Percentiles rank a stretch among this genome's conserved stretches.
phyloP scores from a whole-genome alignment of 208 protist genomes.

The Wallacemonas rigidus region DNA sequence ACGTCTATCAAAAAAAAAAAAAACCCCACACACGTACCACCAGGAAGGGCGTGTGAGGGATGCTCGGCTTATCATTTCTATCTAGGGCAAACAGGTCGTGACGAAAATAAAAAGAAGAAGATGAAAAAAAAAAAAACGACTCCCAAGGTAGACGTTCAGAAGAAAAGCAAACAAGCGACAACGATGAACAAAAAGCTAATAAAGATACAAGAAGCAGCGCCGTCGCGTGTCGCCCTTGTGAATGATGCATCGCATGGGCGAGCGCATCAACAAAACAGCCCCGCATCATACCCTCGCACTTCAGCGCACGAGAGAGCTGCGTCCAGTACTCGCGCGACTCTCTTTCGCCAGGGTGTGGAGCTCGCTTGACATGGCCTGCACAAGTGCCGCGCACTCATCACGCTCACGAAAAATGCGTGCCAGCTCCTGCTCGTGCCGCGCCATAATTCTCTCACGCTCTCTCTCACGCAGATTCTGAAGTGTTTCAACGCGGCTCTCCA shows the following conservation, averaged over 20 bases:
- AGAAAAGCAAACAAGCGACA: slow-evolving; percentile 6
- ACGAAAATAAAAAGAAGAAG: slow-evolving; percentile 6
- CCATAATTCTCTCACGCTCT: slow-evolving; percentile 54
- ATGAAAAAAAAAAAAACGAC: slow-evolving; percentile 1
- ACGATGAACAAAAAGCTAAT: slow-evolving; percentile 1
- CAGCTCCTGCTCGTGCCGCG: slow-evolving; percentile 44
- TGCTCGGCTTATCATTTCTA: neutral
- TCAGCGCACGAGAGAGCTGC: slow-evolving; percentile 1
- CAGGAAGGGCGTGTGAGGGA: no score
- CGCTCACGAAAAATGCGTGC: slow-evolving; percentile 40
- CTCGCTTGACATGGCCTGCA: slow-evolving; percentile 59
- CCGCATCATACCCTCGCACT: no score
- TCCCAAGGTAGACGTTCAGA: neutral
- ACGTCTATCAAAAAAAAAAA: no score
- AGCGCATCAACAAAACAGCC: no score
- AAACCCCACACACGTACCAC: no score
- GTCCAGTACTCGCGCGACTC: neutral
- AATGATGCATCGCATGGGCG: no score
- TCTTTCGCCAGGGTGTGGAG: slow-evolving; percentile 37
- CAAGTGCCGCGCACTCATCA: slow-evolving; percentile 54
- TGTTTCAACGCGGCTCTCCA: slow-evolving; percentile 51
- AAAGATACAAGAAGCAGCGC: neutral
- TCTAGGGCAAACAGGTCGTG: neutral
- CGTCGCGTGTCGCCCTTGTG: no score
- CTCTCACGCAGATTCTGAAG: slow-evolving; percentile 40